phyloP scores from a whole-genome alignment of 495 filamentous ascomycete genomes.

The Penicillium ochrochloron region DNA sequence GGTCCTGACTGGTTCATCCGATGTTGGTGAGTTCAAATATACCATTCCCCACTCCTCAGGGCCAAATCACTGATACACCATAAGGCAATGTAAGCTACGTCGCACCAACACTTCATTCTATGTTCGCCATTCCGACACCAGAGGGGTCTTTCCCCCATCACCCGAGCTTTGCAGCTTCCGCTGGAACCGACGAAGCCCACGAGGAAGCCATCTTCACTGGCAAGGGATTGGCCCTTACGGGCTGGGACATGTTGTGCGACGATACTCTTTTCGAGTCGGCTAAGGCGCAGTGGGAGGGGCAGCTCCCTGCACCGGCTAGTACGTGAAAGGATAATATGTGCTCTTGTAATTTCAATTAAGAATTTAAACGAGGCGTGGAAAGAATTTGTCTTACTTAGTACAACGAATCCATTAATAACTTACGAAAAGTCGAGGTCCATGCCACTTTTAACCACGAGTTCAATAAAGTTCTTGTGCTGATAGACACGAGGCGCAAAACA shows the following conservation, averaged over 20 bases:
- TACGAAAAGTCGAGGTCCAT: not conserved
- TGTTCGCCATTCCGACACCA: constrained; percentile 52
- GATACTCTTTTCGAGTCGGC: constrained; percentile 15
- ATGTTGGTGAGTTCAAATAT: constrained; percentile 34
- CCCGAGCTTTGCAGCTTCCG: constrained; percentile 54
- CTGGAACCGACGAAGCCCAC: constrained; percentile 53
- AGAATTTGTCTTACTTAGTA: not conserved
- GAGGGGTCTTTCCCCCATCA: constrained; percentile 51
- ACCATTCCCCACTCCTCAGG: not conserved
- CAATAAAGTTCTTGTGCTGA: too few relatives aligned
- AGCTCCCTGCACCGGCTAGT: constrained; percentile 1
- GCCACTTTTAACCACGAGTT: not conserved
- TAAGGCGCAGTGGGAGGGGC: constrained; percentile 19
- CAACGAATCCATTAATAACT: not conserved
- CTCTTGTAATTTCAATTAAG: not conserved
- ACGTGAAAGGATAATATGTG: not conserved
- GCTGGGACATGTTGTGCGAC: constrained; percentile 50
- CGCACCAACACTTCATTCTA: constrained; percentile 57
- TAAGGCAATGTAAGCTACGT: constrained; percentile 58
- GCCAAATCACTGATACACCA: not conserved
- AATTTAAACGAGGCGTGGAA: not conserved
- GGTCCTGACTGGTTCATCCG: constrained; percentile 43
- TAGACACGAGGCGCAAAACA: too few relatives aligned
- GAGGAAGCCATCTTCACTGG: constrained; percentile 51
- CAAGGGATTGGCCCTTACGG: constrained; percentile 55